These are phyloP conservation scores for Funneliformis caledonium DNA, from an alignment of 371 early-diverging fungal genomes.

Conservation along the genomic window DNA sequence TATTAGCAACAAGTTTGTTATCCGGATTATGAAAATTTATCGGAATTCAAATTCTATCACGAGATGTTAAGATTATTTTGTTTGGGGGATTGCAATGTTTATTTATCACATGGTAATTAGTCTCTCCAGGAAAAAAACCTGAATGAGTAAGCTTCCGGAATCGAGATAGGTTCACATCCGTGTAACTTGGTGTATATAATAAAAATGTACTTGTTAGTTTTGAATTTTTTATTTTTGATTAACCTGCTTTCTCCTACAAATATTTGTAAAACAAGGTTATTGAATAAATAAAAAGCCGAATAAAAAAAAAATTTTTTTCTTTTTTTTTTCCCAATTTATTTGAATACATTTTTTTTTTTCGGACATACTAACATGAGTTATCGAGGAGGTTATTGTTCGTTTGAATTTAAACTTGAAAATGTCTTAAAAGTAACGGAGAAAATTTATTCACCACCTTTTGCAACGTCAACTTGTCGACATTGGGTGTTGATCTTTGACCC, in stretches of 20 bases:
- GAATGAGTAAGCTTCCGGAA: background rate
- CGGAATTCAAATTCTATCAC: background rate
- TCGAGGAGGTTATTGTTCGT: background rate
- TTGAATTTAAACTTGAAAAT: background rate
- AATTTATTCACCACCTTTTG: conserved; percentile 11
- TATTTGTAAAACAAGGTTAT: background rate
- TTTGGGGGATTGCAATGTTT: too few relatives aligned
- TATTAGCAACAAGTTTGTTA: too few relatives aligned
- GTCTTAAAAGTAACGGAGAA: background rate
- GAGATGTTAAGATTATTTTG: background rate
- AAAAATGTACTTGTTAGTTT: too few relatives aligned
- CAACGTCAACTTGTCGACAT: background rate
- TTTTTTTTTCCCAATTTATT: too few relatives aligned
- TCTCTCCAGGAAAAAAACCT: background rate
- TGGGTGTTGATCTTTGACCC: conserved; percentile 12
- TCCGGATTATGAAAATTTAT: too few relatives aligned
- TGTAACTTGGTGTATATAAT: background rate
- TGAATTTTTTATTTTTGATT: too few relatives aligned
- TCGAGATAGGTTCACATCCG: background rate
- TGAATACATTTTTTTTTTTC: too few relatives aligned
- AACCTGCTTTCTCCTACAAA: background rate
- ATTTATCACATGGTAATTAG: background rate
- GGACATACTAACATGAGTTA: background rate
- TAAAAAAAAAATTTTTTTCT: too few relatives aligned
- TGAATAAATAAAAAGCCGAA: too few relatives aligned